A percentile compares a stretch with the other conserved stretches of the same genome.
These are phyloP conservation scores for Cornus suecica DNA, from an alignment of 148 eudicot species.

Conservation along the genomic window DNA sequence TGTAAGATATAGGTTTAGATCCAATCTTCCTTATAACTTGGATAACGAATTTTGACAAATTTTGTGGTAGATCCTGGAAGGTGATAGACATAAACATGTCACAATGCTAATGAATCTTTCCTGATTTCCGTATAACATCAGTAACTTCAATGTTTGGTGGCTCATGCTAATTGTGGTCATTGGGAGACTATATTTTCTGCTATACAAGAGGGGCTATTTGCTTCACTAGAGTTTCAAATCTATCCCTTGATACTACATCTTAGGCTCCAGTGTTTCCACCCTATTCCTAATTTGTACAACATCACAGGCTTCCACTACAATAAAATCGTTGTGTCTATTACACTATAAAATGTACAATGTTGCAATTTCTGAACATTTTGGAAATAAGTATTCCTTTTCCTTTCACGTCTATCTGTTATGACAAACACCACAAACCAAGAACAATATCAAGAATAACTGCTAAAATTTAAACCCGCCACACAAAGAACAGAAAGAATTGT, in stretches of 20 bases:
- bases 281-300: too few relatives aligned
- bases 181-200: background rate
- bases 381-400: background rate
- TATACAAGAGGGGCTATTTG: conserved; percentile 4
- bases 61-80: background rate
- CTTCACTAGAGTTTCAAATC: background rate
- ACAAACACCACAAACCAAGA: background rate
- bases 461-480: too few relatives aligned
- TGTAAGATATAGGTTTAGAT: background rate
- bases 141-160: background rate
- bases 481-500: too few relatives aligned
- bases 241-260: background rate
- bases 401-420: background rate
- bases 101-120: background rate
- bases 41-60: background rate
- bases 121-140: background rate
- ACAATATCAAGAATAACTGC: too few relatives aligned
- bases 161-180: background rate
- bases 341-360: background rate
- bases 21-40: background rate
- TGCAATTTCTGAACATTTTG: background rate
- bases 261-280: background rate
- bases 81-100: background rate
- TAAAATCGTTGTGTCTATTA: background rate
- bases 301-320: background rate